Base-by-base conservation (phyloP, 352 stramenopile genomes). In the Globisporangium takayamanum region DNA sequence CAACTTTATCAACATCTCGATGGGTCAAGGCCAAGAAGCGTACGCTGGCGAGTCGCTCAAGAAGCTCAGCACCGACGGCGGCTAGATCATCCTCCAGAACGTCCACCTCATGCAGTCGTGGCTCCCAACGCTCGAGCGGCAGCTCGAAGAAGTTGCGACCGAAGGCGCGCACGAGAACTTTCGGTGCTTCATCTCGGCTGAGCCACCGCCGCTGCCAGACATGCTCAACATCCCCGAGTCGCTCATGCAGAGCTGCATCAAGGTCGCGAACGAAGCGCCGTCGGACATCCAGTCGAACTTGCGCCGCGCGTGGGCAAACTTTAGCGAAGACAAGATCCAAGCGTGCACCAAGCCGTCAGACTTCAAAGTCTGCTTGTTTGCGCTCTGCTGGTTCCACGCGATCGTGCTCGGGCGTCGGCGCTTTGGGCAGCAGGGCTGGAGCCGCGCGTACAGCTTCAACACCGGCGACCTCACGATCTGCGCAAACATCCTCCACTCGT, bases 221-320 rank as follows among this genome's bases (percentile, higher is more conserved):
- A 97, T 97, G 90, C 87, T 97, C 63, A 98, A 98, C 53, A 98
- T 99, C 67, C 96, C 96, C 36, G 95, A 99, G 70, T 97, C 84
- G 41, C 82, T 98, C 33, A 86, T 98, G 83, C 92, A 98, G 68
- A 89, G 84, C 50, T 97, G 85, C 59, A 97, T 98, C 66, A 98
- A 98, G 63, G 95, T 98, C 3, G 89, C 91, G 3, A 98, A 98
- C 65, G 95, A 98, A 61, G 89, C 95, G 26, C 95, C 95, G 44
- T 93, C 92, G 1, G 95, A 98, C 61, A 98, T 98, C 55, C 93
- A 98, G 65, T 97, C 87, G 20, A 98, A 98, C 58, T 63, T 98
- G 55, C 91, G 90, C 8, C 72, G 90, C 37, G 92, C 94, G 10
- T 98, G 95, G 95, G 87, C 87, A 1, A 98, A 97, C 53, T 98